Evolutionary conservation across 768 basidiomycete species (phyloP).

Genomic region (Tulasnella sp.): DNA sequence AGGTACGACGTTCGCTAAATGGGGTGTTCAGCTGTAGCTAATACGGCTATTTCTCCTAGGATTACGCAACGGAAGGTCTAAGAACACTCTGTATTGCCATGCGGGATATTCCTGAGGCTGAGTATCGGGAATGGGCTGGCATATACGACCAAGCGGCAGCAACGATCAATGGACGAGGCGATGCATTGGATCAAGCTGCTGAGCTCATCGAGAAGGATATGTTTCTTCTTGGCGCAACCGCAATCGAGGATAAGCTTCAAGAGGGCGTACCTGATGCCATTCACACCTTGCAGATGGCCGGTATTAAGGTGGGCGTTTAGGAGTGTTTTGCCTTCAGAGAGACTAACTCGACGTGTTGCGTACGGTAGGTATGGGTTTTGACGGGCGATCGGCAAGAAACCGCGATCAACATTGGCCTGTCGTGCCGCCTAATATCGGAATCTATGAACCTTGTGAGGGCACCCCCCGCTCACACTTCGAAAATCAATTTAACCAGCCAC

Average conservation of each 20-base stretch:
- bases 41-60: slow-evolving; percentile 36
- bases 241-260: slow-evolving; percentile 97
- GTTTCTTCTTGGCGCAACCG: slow-evolving; percentile 88
- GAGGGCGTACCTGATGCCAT: slow-evolving; percentile 98
- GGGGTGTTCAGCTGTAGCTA: background rate
- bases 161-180: slow-evolving; percentile 92
- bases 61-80: slow-evolving; percentile 94
- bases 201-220: slow-evolving; percentile 95
- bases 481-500: background rate
- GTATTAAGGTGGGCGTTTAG: slow-evolving; percentile 64
- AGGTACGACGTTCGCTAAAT: slow-evolving; percentile 43
- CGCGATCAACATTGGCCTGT: slow-evolving; percentile 98
- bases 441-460: slow-evolving; percentile 87
- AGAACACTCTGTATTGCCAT: slow-evolving; percentile 94
- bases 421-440: slow-evolving; percentile 92
- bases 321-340: background rate
- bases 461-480: background rate
- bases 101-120: slow-evolving; percentile 83
- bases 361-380: slow-evolving; percentile 79
- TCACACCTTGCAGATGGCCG: slow-evolving; percentile 94
- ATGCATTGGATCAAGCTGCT: slow-evolving; percentile 88
- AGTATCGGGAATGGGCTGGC: slow-evolving; percentile 80
- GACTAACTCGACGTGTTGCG: background rate
- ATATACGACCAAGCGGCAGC: slow-evolving; percentile 89
- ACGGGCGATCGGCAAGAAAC: slow-evolving; percentile 99